Evolutionary conservation across 768 basidiomycete genomes (phyloP).

Genomic region (Tricholoma flavovirens): DNA sequence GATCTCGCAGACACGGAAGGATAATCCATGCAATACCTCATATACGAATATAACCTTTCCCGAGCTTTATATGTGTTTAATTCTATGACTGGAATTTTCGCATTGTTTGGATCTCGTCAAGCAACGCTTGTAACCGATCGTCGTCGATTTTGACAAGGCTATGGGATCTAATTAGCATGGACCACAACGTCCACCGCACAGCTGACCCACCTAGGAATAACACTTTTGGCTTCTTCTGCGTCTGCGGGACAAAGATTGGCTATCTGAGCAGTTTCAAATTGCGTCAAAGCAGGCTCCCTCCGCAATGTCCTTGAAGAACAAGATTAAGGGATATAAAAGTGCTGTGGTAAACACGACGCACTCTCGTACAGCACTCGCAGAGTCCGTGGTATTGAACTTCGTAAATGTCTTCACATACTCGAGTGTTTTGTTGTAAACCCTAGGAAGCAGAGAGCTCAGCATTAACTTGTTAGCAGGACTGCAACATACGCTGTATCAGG

Average conservation of each 20-base stretch:
- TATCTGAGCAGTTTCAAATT: conserved; percentile 90
- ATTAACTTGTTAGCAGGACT: not conserved
- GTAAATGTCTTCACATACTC: conserved; percentile 91
- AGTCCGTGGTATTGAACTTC: conserved; percentile 83
- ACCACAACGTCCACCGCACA: not conserved
- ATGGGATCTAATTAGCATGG: not conserved
- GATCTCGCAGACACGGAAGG: conserved; percentile 51
- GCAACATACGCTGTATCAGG: conserved; percentile 75
- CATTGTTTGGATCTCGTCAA: conserved; percentile 88
- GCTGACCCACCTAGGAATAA: conserved; percentile 68
- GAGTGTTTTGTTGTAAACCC: conserved; percentile 89
- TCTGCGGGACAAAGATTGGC: conserved; percentile 86
- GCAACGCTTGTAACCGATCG: conserved; percentile 71
- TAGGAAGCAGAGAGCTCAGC: conserved; percentile 21
- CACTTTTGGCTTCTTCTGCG: conserved; percentile 87
- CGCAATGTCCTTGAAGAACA: conserved; percentile 57
- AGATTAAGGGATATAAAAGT: not conserved
- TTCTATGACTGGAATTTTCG: conserved; percentile 71
- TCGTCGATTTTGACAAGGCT: conserved; percentile 88
- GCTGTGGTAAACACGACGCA: conserved; percentile 30
- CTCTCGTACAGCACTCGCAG: conserved; percentile 84
- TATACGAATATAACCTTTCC: not conserved
- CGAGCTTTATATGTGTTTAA: not conserved
- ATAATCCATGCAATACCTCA: conserved; percentile 16
- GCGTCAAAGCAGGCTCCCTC: conserved; percentile 73